phyloP scores from a whole-genome alignment of 768 basidiomycete genomes.

The Termitomyces bulborhizus region DNA sequence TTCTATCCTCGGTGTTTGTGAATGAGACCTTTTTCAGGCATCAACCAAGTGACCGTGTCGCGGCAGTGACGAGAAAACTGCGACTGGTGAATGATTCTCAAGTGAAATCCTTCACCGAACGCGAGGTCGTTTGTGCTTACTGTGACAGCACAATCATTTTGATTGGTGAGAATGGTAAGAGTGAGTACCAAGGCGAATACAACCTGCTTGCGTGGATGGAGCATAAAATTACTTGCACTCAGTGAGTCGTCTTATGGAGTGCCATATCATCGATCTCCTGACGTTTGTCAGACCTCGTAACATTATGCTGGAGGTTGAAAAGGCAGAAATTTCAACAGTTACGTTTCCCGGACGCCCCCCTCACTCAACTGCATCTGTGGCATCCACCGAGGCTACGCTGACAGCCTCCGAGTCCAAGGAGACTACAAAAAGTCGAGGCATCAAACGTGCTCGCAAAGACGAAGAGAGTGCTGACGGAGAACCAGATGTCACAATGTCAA shows the following conservation, averaged over 20 bases:
- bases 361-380: slow-evolving; percentile 24
- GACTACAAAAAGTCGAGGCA: slow-evolving; percentile 21
- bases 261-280: not conserved
- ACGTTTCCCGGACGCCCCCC: slow-evolving; percentile 15
- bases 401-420: slow-evolving; percentile 21
- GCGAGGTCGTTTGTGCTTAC: slow-evolving; percentile 42
- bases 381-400: slow-evolving; percentile 29
- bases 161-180: slow-evolving; percentile 27
- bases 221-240: slow-evolving; percentile 48
- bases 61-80: slow-evolving; percentile 57
- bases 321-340: slow-evolving; percentile 7
- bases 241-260: slow-evolving; percentile 6
- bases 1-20: not conserved
- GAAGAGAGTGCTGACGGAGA: slow-evolving; percentile 18
- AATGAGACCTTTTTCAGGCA: not conserved
- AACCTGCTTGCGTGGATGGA: slow-evolving; percentile 55
- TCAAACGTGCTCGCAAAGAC: slow-evolving; percentile 47
- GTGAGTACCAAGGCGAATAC: slow-evolving; percentile 58
- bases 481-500: slow-evolving; percentile 28
- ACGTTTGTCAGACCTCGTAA: not conserved
- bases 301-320: slow-evolving; percentile 3
- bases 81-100: slow-evolving; percentile 59
- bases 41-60: slow-evolving; percentile 55
- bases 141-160: slow-evolving; percentile 43
- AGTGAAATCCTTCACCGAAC: slow-evolving; percentile 40